Base-by-base conservation (phyloP, 805 yeast genomes). In the Diddensiella santjacobensis region DNA sequence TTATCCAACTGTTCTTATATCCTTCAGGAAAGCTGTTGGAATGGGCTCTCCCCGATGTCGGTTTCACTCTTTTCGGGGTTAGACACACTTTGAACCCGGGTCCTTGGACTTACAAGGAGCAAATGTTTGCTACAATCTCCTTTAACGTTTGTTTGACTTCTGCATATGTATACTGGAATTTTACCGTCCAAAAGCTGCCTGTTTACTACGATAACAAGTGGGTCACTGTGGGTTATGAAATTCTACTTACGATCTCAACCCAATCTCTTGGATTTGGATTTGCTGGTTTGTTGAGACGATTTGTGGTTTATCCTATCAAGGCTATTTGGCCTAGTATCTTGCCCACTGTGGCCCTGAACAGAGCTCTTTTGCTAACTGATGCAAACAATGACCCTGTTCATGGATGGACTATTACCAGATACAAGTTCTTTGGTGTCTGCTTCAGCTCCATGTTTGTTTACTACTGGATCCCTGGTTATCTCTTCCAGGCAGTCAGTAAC, bases 231-330 rank as follows among this genome's bases (percentile, higher is more conserved):
- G 54, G 64, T 46, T 79, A 74, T 55, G 77, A 75, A 51, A 60
- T 80, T 22, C 59, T 78, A 48, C 66, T 79, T 35, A 73, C 74
- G 35, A 67, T 78, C 61, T 72, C 83, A 18, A 75, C 84, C 35
- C 87, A 83, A 62, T 73, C 75, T 63, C 67, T 82, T 53, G 87
- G 87, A 22, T 80, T 80, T 57, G 84, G 84, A 42, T 68, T 79
- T 35, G 85, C 84, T 44, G 87, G 87, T 15, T 47, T 82, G 44
- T 69, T 78, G 29, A 71, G 83, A 61, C 71, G 77, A 59, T 71
- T 79, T 49, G 71, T 81, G 47, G 81, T 82, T 33, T 75, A 78
- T 54, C 82, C 86, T 10, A 74, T 83, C 11, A 69, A 77, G 33
- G 77, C 80, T 55, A 68, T 81, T 48, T 82, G 87, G 87, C 87